Base-by-base conservation (phyloP, 2,329 filamentous ascomycete genomes). In the Fusarium sp. region DNA sequence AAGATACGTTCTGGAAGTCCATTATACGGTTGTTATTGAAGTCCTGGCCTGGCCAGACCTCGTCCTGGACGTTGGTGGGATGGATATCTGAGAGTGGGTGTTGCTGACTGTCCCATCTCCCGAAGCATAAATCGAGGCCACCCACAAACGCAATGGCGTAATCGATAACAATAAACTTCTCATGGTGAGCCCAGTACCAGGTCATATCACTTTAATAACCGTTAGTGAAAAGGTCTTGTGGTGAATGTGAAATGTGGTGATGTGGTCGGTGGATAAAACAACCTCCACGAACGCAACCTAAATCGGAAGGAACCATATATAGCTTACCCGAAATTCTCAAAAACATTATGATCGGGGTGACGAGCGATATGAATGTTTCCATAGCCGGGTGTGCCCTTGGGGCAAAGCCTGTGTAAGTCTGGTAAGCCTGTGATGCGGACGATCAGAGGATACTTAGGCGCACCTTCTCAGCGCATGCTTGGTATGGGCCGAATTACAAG, bases 11-110 rank as follows among this genome's bases (percentile, higher is more conserved):
- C 73, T 98, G 87, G 78, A 98, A 99, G 75, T 99, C 96, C 91
- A 97, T 92, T 72, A 98, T 91, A 38, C 95, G 89, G 78, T 97
- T 98, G 80, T 98, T 98, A 80, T 98, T 98, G 84, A 97, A 98
- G 75, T 99, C 96, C 76, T 99, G 96, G 1, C 96, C 96, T 0
- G 96, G 94, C 85, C 94, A 99, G 21, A 98, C 85, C 78, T 98
- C 94, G 56, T 94, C 89, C 15, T 88, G 84, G 19, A 97, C 88
- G 21, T 92, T 93, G 43, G 91, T 90, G 1, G 95, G 95, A 77
- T 98, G 94, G 1, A 94, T 90, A 78, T 98, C 96, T 1, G 95
- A 87, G 15, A 98, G 85, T 2, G 91, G 87, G 80, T 98, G 96
- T 75, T 97, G 93, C 67, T 92, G 89, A 57, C 88, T 87, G 75